Evolutionary conservation across 2,329 filamentous ascomycete species (phyloP).

Genomic region (Stagonosporopsis vannaccii): DNA sequence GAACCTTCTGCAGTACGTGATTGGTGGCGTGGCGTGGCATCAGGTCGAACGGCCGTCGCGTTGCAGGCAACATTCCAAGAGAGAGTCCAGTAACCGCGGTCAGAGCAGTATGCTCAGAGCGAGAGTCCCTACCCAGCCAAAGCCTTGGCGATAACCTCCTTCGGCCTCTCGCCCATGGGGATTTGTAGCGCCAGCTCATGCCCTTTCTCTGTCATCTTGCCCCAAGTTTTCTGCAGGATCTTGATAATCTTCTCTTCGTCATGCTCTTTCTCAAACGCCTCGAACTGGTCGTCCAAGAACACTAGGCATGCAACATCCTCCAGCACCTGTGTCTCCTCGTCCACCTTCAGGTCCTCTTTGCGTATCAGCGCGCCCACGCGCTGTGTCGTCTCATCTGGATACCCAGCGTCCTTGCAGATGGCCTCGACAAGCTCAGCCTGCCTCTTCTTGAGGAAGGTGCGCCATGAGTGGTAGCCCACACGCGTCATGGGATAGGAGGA

Average conservation of each 20-base stretch:
- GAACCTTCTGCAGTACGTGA: constrained; percentile 3
- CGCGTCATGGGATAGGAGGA: constrained; percentile 76
- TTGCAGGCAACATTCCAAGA: background rate
- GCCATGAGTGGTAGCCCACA: constrained; percentile 81
- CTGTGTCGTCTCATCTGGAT: constrained; percentile 61
- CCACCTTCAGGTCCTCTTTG: constrained; percentile 74
- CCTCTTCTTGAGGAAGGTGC: constrained; percentile 74
- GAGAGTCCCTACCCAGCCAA: constrained; percentile 30
- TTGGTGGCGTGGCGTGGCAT: background rate
- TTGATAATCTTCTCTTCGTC: constrained; percentile 79
- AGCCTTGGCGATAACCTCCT: constrained; percentile 44
- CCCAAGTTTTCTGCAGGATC: constrained; percentile 52
- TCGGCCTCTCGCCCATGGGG: constrained; percentile 38
- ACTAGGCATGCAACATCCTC: constrained; percentile 89
- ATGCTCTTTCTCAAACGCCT: constrained; percentile 75
- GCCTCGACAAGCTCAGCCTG: constrained; percentile 68
- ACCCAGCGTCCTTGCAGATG: constrained; percentile 63
- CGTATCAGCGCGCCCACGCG: constrained; percentile 75
- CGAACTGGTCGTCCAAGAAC: constrained; percentile 87
- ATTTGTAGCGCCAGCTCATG: constrained; percentile 45
- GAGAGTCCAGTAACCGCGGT: background rate
- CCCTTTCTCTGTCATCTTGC: constrained; percentile 50
- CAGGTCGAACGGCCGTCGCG: too few relatives aligned
- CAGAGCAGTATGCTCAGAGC: background rate
- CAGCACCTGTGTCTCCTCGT: constrained; percentile 74